Percentiles rank a stretch among this genome's conserved stretches.
phyloP scores from a whole-genome alignment of 2,329 filamentous ascomycete genomes.

The Fusarium hainanense region DNA sequence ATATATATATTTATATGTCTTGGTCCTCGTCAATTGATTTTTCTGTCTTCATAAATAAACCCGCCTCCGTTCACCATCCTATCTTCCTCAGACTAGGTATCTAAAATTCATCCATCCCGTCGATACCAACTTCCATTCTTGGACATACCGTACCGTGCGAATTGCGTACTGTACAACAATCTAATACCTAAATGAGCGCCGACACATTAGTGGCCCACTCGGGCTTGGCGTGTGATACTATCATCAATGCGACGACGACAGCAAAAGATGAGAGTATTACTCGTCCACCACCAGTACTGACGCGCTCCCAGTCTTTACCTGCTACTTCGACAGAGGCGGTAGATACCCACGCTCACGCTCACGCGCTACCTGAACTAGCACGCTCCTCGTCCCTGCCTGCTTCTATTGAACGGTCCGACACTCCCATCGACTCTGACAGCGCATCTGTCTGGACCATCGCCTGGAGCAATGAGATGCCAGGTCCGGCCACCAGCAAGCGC shows the following conservation, averaged over 20 bases:
- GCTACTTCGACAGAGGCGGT: not conserved
- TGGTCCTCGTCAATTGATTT: not conserved
- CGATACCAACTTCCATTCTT: not conserved
- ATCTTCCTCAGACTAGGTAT: not conserved
- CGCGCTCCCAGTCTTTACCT: not conserved
- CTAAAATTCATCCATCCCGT: not conserved
- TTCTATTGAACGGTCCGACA: not conserved
- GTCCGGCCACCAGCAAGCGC: conserved; percentile 44
- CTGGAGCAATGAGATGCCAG: conserved; percentile 50
- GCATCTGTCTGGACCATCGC: conserved; percentile 11
- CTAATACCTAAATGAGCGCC: not conserved
- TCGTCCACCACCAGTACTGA: conserved; percentile 2
- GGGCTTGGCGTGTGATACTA: conserved; percentile 11
- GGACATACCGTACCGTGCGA: not conserved
- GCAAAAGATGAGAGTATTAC: conserved; percentile 28
- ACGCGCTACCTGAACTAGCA: not conserved
- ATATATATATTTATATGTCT: not conserved
- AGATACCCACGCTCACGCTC: not conserved
- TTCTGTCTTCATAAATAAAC: not conserved
- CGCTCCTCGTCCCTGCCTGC: not conserved
- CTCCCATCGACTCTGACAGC: not conserved
- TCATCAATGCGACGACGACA: conserved; percentile 5
- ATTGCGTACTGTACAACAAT: not conserved
- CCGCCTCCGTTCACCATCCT: not conserved
- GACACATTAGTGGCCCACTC: conserved; percentile 6